Percentiles rank a stretch among this genome's conserved stretches.
Conservation (phyloP, 2,329 filamentous ascomycete genomes). For the Phaeosphaeria sp. region DNA sequence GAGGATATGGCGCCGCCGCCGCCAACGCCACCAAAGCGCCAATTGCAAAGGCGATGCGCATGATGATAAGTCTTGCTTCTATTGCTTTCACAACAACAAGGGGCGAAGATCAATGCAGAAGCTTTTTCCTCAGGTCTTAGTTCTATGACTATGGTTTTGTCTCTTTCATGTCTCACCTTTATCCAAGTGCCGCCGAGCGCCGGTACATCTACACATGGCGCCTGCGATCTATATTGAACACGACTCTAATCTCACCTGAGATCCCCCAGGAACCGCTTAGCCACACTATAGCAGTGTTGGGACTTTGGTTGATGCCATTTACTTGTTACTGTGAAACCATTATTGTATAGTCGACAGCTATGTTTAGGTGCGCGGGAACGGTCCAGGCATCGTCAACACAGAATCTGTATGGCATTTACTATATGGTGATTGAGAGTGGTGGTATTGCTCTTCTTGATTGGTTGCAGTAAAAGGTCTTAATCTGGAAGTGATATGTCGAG, state of each 20-base stretch:
- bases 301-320: conserved; percentile 8
- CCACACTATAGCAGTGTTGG: conserved; percentile 8
- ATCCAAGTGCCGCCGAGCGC: conserved; percentile 8
- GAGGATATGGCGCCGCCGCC: conserved; percentile 17
- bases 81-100: not conserved
- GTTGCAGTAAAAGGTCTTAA: conserved; percentile 19
- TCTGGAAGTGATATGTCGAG: conserved; percentile 27
- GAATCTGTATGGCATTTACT: conserved; percentile 15
- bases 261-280: conserved; percentile 20
- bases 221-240: conserved; percentile 14
- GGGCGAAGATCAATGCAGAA: conserved; percentile 1
- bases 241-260: conserved; percentile 6
- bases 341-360: conserved; percentile 14
- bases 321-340: conserved; percentile 4
- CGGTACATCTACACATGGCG: conserved; percentile 3
- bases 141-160: conserved; percentile 6
- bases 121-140: conserved; percentile 6
- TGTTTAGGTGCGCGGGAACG: conserved; percentile 15
- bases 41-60: conserved; percentile 19
- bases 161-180: conserved; percentile 3
- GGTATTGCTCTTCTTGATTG: conserved; percentile 21
- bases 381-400: conserved; percentile 8
- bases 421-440: conserved; percentile 24
- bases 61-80: conserved; percentile 6
- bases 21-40: conserved; percentile 9